Base-by-base conservation (phyloP, 225 moss, liverwort and hornwort species). In the Neckera pumila region DNA sequence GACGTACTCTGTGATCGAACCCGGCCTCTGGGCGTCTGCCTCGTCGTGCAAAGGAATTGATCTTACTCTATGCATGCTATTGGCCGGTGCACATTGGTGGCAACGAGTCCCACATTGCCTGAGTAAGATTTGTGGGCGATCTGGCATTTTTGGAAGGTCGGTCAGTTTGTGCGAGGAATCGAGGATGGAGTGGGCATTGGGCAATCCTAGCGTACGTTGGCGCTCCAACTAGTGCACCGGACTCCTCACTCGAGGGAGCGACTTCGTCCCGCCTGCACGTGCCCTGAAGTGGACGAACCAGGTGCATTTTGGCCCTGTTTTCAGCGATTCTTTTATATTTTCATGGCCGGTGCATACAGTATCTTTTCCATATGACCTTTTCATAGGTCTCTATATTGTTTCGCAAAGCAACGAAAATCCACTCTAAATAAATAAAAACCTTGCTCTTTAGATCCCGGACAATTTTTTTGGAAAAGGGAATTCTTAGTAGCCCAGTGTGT, bases 391-490 rank as follows among this genome's bases (percentile, higher is more conserved):
- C 16, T 6, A 9, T 72, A 27, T 43, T 22, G 7, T 28, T 27
- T 72, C 3, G 3, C 28, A 43, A 43, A 72, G 5, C 43, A 72
- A 3, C 0, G 2, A 17, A 43, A 28, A 43, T 27, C 6, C 16
- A 43, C 6, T 27, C 9, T 42, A 16, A 15, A 16, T 40, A 28
- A 28, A 60, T 18, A 20, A 36, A 25, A 26, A 42, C 3, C 14
- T 15, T 71, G 5, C 10, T 1, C 16, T 71, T 16, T 15, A 15
- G 15, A 16, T 26, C 26, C 9, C 1, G 9, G 9, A 70, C 40
- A 40, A 40, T 0, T 14, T 25, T 42, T 9, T 25, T 25, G 2
- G 1, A 71, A 26, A 71, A 5, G 0, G 1, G 14, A 25, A 40
- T 25, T 40, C 14, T 25, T 69, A 12, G 7, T 25, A 70, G 40